phyloP scores from a whole-genome alignment of 371 early-diverging fungal species.

The Lichtheimia hyalospora region DNA sequence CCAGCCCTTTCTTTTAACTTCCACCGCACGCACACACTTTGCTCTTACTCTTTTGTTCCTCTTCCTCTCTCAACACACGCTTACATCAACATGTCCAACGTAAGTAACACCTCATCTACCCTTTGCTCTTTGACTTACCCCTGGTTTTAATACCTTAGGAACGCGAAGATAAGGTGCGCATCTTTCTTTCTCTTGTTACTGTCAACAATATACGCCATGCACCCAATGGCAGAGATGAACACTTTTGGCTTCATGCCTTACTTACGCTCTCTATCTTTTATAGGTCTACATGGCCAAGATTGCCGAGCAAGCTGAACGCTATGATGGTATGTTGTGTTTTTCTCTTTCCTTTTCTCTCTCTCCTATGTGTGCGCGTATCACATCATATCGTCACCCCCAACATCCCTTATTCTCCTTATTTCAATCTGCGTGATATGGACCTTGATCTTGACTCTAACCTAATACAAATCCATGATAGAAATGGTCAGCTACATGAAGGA shows the following conservation, averaged over 20 bases:
- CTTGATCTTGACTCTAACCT: background rate
- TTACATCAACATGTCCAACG: slow-evolving; percentile 16
- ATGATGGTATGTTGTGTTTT: slow-evolving; percentile 81
- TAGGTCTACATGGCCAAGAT: slow-evolving; percentile 91
- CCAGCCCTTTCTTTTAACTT: slow-evolving; percentile 2
- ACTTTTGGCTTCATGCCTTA: no score
- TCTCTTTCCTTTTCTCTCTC: slow-evolving; percentile 1
- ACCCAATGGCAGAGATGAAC: background rate
- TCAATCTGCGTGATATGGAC: background rate
- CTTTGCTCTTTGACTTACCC: slow-evolving; percentile 16
- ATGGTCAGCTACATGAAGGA: slow-evolving; percentile 96
- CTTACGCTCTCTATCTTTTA: background rate
- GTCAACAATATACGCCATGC: background rate
- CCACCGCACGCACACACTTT: background rate
- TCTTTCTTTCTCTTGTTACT: no score
- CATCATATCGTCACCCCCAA: background rate
- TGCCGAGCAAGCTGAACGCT: slow-evolving; percentile 98
- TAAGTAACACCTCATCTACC: slow-evolving; percentile 14
- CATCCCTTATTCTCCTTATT: slow-evolving; percentile 3
- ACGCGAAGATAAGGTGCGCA: slow-evolving; percentile 34
- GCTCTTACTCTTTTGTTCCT: background rate
- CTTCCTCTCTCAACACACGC: slow-evolving; percentile 11
- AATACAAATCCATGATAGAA: slow-evolving; percentile 58
- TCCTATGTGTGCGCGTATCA: background rate
- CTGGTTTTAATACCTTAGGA: slow-evolving; percentile 18